A percentile compares a stretch with the other conserved stretches of the same genome.
Conservation (phyloP, 2,329 filamentous ascomycete genomes). For the Trichoderma oligosporum region DNA sequence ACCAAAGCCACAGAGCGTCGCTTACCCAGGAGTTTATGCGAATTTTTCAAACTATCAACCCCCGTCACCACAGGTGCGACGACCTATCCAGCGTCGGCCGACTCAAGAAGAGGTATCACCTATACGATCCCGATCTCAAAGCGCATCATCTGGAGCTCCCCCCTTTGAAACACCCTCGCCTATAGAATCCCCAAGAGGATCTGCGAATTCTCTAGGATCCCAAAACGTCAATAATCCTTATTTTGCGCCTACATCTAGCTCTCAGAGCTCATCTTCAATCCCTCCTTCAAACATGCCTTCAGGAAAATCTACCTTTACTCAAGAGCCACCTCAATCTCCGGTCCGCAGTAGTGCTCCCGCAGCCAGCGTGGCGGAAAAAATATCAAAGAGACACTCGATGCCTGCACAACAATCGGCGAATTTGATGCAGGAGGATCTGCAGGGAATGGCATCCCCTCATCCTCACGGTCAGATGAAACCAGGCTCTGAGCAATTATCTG, state of each 20-base stretch:
- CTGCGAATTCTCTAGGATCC: constrained; percentile 8
- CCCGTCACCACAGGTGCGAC: not conserved
- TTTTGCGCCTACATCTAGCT: constrained; percentile 15
- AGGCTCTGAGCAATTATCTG: not conserved
- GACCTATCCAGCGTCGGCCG: constrained; percentile 10
- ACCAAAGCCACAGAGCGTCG: constrained; percentile 13
- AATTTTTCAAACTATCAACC: constrained; percentile 4
- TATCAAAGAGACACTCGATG: constrained; percentile 15
- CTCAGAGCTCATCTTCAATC: not conserved
- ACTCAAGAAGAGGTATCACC: constrained; percentile 20
- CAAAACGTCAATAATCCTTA: constrained; percentile 4
- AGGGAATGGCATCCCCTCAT: not conserved
- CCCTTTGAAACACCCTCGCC: constrained; percentile 21
- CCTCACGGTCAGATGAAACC: not conserved
- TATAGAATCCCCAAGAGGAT: constrained; percentile 20
- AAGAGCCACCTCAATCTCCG: constrained; percentile 8
- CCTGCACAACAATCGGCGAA: constrained; percentile 3
- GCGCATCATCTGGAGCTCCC: constrained; percentile 19
- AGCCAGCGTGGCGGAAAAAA: not conserved
- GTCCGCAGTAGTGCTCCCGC: constrained; percentile 15
- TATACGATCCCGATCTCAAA: constrained; percentile 19
- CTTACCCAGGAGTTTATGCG: not conserved
- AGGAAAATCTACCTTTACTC: not conserved
- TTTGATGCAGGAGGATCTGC: not conserved
- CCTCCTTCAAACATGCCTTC: not conserved